phyloP scores from a whole-genome alignment of 1,284 basidiomycete genomes.

The Hypsizygus ulmarius region DNA sequence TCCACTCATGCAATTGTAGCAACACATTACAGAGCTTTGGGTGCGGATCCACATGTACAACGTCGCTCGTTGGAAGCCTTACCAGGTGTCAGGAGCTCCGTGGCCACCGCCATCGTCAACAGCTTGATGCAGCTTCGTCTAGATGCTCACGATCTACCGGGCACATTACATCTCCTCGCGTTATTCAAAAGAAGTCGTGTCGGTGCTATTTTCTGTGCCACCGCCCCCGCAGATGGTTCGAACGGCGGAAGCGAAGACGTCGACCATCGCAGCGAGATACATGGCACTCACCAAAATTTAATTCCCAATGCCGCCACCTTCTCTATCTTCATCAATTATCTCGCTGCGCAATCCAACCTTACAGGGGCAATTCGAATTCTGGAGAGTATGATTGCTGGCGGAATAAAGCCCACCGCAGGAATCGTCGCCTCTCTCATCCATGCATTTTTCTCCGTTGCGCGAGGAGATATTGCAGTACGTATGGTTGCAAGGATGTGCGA shows the following conservation, averaged over 20 bases:
- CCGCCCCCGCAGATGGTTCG: constrained; percentile 34
- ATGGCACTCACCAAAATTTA: constrained; percentile 19
- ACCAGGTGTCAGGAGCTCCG: constrained; percentile 33
- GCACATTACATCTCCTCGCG: constrained; percentile 45
- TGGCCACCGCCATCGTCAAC: constrained; percentile 57
- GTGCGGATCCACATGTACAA: constrained; percentile 54
- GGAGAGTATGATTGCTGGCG: constrained; percentile 42
- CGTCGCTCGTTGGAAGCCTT: constrained; percentile 49
- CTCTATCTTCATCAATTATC: constrained; percentile 60
- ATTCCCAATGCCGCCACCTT: constrained; percentile 58
- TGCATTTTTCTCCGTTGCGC: constrained; percentile 48
- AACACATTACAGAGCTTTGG: constrained; percentile 57
- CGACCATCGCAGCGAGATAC: background rate
- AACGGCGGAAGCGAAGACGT: background rate
- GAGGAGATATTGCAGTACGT: constrained; percentile 45
- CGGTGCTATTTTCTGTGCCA: constrained; percentile 23
- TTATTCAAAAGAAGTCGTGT: constrained; percentile 39
- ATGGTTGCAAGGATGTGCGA: constrained; percentile 48
- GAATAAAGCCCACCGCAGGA: constrained; percentile 44
- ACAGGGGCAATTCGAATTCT: constrained; percentile 46
- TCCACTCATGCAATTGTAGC: constrained; percentile 60
- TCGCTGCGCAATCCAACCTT: constrained; percentile 46
- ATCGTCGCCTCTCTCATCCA: constrained; percentile 54
- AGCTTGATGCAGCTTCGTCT: constrained; percentile 58
- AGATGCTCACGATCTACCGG: constrained; percentile 50